Conservation (phyloP, 169 alveolate species). For the Blepharisma undulans region DNA sequence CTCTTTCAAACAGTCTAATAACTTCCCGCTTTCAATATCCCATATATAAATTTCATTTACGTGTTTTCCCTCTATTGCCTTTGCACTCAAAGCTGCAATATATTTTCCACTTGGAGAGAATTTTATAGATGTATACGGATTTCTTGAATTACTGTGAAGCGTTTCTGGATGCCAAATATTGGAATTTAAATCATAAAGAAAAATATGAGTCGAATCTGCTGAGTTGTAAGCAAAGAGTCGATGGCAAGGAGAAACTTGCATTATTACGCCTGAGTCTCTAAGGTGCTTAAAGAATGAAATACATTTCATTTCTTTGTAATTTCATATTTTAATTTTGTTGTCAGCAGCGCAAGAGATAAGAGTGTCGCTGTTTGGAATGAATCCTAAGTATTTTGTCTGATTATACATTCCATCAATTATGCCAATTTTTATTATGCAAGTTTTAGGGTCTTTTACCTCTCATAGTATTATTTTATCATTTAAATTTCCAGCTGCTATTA, state of each 20-base stretch:
- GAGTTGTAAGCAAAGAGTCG: background rate
- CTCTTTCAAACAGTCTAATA: background rate
- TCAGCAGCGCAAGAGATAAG: background rate
- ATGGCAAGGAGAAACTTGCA: background rate
- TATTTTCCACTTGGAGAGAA: background rate
- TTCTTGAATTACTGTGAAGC: background rate
- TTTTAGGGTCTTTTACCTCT: background rate
- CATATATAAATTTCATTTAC: background rate
- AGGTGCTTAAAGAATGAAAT: background rate
- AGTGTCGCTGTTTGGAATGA: background rate
- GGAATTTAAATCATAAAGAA: background rate
- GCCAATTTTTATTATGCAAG: background rate
- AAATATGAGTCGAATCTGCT: background rate
- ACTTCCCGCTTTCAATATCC: background rate
- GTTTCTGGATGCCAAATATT: background rate
- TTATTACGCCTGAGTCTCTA: background rate
- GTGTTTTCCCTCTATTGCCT: background rate
- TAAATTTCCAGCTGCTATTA: background rate
- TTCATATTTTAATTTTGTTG: background rate
- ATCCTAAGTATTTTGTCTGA: background rate
- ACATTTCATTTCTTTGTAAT: background rate
- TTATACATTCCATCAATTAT: too few species aligned
- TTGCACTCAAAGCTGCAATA: background rate
- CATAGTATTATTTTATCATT: background rate
- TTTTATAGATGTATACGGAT: background rate